Evolutionary conservation across 179 eudicot species (phyloP), one percentile per base, ranked within the genome.

Genomic region (Silene coronaria): DNA sequence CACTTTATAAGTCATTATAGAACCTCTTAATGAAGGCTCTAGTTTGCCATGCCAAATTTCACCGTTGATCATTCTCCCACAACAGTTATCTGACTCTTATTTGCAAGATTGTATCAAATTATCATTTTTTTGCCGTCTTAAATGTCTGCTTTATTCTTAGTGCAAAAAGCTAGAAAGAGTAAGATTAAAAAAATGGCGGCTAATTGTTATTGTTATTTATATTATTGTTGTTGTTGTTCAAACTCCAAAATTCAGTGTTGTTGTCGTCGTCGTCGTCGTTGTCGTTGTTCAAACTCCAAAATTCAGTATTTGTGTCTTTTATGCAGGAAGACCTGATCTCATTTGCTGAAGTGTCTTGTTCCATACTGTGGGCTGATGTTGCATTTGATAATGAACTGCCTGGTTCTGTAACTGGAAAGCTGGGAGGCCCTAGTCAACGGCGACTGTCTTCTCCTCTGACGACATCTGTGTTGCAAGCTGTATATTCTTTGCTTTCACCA

Each of bases 381-480:
- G 82, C 72, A 71, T 30, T 84, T 36, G 88, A 80, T 27, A 77
- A 74, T 64, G 72, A 30, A 72, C 82, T 92, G 78, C 95, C 99
- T 68, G 87, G 89, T 71, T 84, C 92, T 70, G 75, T 95, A 21
- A 90, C 82, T 71, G 97, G 99, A 72, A 90, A 80, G 85, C 82
- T 95, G 71, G 99, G 99, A 62, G 99, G 99, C 57, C 97, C 95
- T 77, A 95, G 97, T 85, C 97, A 89, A 82, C 90, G 97, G 11
- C 84, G 97, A 22, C 78, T 95, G 77, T 81, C 97, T 14, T 83
- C 90, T 76, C 78, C 88, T 75, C 59, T 80, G 51, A 87, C 89
- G 23, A 84, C 96, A 63, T 66, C 84, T 78, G 91, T 92, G 57
- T 78, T 95, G 84, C 89, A 87, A 90, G 95, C 96, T 79, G 98